Evolutionary conservation across 495 filamentous ascomycete genomes (phyloP), one percentile per base, ranked within the genome.

Genomic region (Penicillium fimorum): DNA sequence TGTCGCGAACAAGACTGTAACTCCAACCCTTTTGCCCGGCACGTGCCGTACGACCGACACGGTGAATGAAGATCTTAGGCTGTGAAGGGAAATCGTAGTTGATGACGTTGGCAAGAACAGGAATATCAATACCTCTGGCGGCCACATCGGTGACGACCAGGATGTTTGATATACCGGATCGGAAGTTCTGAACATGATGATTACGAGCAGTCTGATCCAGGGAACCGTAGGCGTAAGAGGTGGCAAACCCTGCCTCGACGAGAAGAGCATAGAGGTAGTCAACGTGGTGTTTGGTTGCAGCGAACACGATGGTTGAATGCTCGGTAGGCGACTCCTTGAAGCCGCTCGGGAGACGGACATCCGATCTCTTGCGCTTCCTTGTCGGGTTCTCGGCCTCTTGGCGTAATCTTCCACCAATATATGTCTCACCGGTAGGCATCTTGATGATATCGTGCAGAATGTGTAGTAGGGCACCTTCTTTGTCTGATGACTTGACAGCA

Each of bases 1-100:
- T 81, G 45, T 90, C 87, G 47, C 87, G 82, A 12, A 96, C 86
- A 30, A 99, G 79, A 76, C 86, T 95, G 76, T 94, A 99, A 74
- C 88, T 88, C 94, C 95, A 97, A 51, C 94, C 94, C 48, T 84
- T 83, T 56, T 87, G 87, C 8, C 95, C 95, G 42, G 94, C 94
- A 80, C 94, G 83, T 24, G 94, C 94, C 12, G 94, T 97, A 68
- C 94, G 84, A 58, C 94, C 94, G 27, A 99, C 95, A 63, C 94
- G 87, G 70, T 99, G 94, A 55, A 99, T 87, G 62, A 93, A 97
- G 17, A 97, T 84, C 70, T 99, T 99, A 24, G 94, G 92, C 63
- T 97, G 93, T 5, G 93, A 87, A 4, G 94, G 94, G 65, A 99
- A 97, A 59, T 97, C 91, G 76, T 95, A 99, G 76, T 99, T 97